Percentiles rank a stretch among this genome's conserved stretches.
These are phyloP conservation scores for Myriosclerotinia duriaeana DNA, from an alignment of 2,329 filamentous ascomycete species.

Conservation along the genomic window DNA sequence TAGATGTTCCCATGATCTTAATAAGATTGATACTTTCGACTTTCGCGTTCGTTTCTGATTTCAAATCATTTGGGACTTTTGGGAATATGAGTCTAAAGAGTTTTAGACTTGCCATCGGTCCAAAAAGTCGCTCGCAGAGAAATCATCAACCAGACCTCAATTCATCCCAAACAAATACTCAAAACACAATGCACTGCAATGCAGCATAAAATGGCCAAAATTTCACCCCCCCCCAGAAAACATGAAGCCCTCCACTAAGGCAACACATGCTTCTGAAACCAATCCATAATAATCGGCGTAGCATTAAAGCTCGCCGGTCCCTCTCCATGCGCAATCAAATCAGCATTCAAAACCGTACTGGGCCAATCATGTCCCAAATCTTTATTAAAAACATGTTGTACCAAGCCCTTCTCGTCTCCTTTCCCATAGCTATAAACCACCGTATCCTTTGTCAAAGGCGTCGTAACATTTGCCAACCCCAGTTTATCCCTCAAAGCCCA, in stretches of 20 bases:
- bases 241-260: not conserved
- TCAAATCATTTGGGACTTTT: too few species aligned
- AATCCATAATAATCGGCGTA: conserved; percentile 25
- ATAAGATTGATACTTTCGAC: too few species aligned
- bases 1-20: too few species aligned
- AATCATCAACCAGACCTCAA: too few species aligned
- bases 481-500: conserved; percentile 26
- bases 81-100: too few species aligned
- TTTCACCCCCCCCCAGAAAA: too few species aligned
- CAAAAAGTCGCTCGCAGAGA: too few species aligned
- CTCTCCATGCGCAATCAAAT: conserved; percentile 16
- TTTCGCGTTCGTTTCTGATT: too few species aligned
- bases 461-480: conserved; percentile 16
- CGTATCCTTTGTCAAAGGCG: conserved; percentile 12
- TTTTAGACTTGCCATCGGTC: too few species aligned
- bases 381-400: conserved; percentile 25
- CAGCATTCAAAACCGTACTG: conserved; percentile 24
- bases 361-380: conserved; percentile 27
- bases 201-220: not conserved
- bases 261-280: conserved; percentile 21
- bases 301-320: conserved; percentile 23
- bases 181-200: too few species aligned
- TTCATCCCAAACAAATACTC: too few species aligned
- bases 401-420: conserved; percentile 20
- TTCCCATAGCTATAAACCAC: conserved; percentile 24